Conservation (phyloP, 1,284 basidiomycete species). For the Malassezia pachydermatis region DNA sequence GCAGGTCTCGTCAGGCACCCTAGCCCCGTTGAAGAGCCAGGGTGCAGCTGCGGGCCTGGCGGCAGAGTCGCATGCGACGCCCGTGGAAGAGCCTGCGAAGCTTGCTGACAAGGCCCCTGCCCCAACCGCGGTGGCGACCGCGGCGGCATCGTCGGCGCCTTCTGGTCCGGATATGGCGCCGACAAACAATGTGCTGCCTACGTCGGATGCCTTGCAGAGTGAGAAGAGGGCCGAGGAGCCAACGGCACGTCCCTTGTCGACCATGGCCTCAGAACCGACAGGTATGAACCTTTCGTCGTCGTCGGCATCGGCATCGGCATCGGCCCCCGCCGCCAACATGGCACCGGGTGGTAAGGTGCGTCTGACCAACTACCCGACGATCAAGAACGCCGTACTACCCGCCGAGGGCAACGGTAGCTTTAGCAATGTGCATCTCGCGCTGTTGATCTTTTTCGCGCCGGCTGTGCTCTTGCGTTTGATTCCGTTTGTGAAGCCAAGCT, state of each 20-base stretch:
- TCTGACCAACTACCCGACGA: slow-evolving; percentile 42
- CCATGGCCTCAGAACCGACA: not conserved
- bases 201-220: too few relatives aligned
- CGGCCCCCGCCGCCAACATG: slow-evolving; percentile 14
- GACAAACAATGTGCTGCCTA: too few relatives aligned
- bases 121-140: too few relatives aligned
- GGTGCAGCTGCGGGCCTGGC: too few relatives aligned
- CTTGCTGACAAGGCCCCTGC: too few relatives aligned
- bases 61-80: too few relatives aligned
- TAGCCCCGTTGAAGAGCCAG: too few relatives aligned
- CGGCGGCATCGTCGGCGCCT: too few relatives aligned
- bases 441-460: slow-evolving; percentile 50
- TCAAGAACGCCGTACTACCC: slow-evolving; percentile 43
- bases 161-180: too few relatives aligned
- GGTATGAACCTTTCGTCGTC: not conserved
- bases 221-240: too few relatives aligned
- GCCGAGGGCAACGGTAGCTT: slow-evolving; percentile 49
- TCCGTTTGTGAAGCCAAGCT: slow-evolving; percentile 43
- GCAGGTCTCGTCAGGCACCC: too few relatives aligned
- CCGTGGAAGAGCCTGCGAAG: too few relatives aligned
- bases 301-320: not conserved
- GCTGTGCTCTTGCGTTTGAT: slow-evolving; percentile 42
- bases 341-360: slow-evolving; percentile 46
- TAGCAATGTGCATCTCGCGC: slow-evolving; percentile 60
- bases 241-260: not conserved